These are phyloP conservation scores for Neurospora tetraspora DNA, from an alignment of 495 filamentous ascomycete genomes.

Conservation along the genomic window DNA sequence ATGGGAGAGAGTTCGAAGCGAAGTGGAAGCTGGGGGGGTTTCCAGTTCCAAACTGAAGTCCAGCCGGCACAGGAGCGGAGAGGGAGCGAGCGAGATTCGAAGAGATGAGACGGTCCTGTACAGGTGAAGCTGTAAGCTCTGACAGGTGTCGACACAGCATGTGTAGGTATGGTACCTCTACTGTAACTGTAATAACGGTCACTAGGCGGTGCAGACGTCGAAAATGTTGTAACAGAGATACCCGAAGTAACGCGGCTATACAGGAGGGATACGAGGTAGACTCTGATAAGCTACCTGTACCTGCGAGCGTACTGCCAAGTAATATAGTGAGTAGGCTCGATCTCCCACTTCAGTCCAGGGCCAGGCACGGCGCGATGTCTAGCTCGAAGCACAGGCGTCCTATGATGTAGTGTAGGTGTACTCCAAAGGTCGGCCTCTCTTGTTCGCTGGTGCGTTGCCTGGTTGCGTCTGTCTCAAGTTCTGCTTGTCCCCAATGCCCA, in stretches of 20 bases:
- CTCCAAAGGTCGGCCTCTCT: not conserved
- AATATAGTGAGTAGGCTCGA: too few relatives aligned
- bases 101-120: not conserved
- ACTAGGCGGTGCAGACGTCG: not conserved
- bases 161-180: slow-evolving; percentile 1
- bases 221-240: not conserved
- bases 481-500: not conserved
- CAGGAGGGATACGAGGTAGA: not conserved
- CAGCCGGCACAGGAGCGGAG: not conserved
- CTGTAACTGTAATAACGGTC: not conserved
- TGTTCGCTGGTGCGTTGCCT: not conserved
- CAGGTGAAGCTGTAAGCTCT: not conserved
- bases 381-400: not conserved
- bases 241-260: not conserved
- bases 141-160: not conserved
- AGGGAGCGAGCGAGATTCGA: not conserved
- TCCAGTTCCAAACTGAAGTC: slow-evolving; percentile 1
- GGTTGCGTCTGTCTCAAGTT: not conserved
- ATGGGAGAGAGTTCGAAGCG: slow-evolving; percentile 3
- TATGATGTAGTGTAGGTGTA: not conserved
- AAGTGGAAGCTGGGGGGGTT: not conserved
- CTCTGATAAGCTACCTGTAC: not conserved
- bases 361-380: not conserved
- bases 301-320: not conserved
- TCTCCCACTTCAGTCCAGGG: not conserved